Evolutionary conservation across 805 yeast genomes (phyloP), one percentile per base, ranked within the genome.

Genomic region (Saccharomycopsis sp.): DNA sequence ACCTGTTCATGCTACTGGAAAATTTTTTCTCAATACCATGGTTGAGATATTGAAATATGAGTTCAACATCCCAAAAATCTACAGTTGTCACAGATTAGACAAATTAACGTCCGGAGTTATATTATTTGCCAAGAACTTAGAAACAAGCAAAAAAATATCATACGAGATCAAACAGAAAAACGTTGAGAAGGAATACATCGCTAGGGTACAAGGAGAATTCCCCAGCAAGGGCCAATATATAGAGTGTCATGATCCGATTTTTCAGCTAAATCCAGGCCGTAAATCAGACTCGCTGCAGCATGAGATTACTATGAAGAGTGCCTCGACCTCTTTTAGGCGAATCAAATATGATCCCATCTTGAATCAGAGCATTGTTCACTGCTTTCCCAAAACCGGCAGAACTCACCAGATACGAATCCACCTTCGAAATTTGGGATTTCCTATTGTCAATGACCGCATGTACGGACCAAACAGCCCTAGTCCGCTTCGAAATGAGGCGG

Each of bases 371-470:
- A 77, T 94, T 24, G 97, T 94, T 2, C 76, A 82, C 60, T 92
- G 98, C 70, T 79, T 75, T 63, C 99, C 99, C 1, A 72, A 79
- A 16, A 92, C 99, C 0, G 99, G 99, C 0, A 77, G 99, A 67
- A 90, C 97, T 0, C 99, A 92, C 70, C 99, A 92, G 68, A 91
- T 94, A 54, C 75, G 99, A 60, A 96, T 94, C 0, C 99, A 94
- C 73, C 72, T 94, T 57, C 97, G 91, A 70, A 86, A 77, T 63
- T 64, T 94, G n/a, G 97, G 97, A 0, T 79, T 75, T 66, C 97
- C 98, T 0, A 92, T 92, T 51, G 90, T 88, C 2, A 91, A 92
- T 68, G 99, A 92, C 69, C 97, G 97, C 0, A 77, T 91, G 0
- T 92, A 89, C 67, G 61, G 63, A 5, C 53, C 53, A 2, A 2